These are phyloP conservation scores for Diplodia scrobiculata DNA, from an alignment of 2,329 filamentous ascomycete genomes.

Conservation along the genomic window DNA sequence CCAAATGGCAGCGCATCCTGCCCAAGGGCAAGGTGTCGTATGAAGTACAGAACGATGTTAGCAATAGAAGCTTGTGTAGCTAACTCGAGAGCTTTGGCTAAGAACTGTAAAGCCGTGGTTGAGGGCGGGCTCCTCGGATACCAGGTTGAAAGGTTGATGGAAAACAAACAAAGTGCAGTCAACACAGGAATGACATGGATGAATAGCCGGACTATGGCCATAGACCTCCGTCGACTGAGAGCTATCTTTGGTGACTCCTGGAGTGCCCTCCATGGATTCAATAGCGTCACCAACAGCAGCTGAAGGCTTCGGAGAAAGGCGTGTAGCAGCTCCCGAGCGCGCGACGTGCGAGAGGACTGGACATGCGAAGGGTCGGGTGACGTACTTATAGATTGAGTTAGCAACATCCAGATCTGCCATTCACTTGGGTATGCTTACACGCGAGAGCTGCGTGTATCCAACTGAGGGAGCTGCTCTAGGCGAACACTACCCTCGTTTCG, in stretches of 20 bases:
- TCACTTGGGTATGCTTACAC: neutral
- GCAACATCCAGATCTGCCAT: neutral
- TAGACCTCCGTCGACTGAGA: neutral
- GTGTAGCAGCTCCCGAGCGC: neutral
- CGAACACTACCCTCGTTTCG: no score
- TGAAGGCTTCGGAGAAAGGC: constrained; percentile 2
- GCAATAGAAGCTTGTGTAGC: constrained; percentile 1
- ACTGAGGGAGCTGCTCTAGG: no score
- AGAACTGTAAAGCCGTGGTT: constrained; percentile 1
- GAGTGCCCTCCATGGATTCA: neutral
- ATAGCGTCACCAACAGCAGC: neutral
- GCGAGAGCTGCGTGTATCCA: neutral
- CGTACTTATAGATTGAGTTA: neutral
- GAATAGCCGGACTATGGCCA: neutral
- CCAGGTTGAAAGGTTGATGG: neutral
- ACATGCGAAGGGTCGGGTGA: neutral
- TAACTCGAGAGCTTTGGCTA: neutral
- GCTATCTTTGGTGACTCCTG: neutral
- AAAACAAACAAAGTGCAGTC: neutral
- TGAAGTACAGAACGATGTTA: neutral
- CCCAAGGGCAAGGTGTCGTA: neutral
- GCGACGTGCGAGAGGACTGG: neutral
- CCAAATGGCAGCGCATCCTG: neutral
- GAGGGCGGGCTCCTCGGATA: neutral
- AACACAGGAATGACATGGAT: neutral